These are phyloP conservation scores for Westerdykella sp. DNA, from an alignment of 2,329 filamentous ascomycete species.

Conservation along the genomic window DNA sequence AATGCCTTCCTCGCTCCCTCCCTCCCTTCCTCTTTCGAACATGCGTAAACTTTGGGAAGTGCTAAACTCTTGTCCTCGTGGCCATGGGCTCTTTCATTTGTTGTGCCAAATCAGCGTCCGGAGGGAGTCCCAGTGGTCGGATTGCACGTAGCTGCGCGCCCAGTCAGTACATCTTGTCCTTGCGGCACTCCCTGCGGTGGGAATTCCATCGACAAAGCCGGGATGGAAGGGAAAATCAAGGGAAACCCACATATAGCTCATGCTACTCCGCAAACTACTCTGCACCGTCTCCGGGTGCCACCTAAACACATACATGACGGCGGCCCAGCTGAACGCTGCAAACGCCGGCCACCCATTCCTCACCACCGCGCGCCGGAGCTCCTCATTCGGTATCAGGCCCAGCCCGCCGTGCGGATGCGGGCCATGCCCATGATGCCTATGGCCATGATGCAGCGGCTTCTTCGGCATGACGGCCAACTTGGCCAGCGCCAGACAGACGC, in stretches of 20 bases:
- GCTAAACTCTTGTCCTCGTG: neutral
- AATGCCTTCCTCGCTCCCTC: neutral
- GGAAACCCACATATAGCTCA: constrained; percentile 84
- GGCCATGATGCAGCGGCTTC: constrained; percentile 32
- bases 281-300: constrained; percentile 89
- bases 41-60: constrained; percentile 1
- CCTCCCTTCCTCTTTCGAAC: neutral
- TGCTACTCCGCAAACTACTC: constrained; percentile 84
- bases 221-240: neutral
- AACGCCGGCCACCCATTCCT: constrained; percentile 86
- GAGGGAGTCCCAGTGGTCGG: constrained; percentile 81
- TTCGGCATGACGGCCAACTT: constrained; percentile 68
- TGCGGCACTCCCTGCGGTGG: neutral
- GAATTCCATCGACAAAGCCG: neutral
- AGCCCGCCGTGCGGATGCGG: constrained; percentile 31
- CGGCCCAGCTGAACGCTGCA: constrained; percentile 82
- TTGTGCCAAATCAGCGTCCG: constrained; percentile 85
- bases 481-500: constrained; percentile 77
- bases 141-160: constrained; percentile 60
- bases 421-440: neutral
- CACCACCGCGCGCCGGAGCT: constrained; percentile 35
- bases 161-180: constrained; percentile 10
- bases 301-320: constrained; percentile 92
- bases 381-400: constrained; percentile 35
- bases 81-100: constrained; percentile 38